Base-by-base conservation (phyloP, 225 moss, liverwort and hornwort genomes). In the Neckera pumila region DNA sequence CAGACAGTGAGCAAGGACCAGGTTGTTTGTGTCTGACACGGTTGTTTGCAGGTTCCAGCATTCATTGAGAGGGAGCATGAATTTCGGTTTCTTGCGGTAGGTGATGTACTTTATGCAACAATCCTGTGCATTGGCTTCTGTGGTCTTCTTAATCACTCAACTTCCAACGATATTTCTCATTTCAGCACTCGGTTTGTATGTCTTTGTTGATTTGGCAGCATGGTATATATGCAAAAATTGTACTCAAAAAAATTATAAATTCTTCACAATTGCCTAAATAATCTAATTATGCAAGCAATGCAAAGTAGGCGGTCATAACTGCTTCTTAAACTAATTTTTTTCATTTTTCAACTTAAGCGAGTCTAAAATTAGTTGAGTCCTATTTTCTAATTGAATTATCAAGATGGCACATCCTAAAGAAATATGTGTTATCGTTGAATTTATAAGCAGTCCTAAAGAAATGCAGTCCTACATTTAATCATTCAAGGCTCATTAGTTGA, bases 41-140 rank as follows among this genome's bases (percentile, higher is more conserved):
- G 51, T 72, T 87, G 78, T 45, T 80, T 94, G 92, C 93, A 98
- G 97, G 94, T 97, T 60, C 95, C 95, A 79, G 91, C 94, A 33
- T 98, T 98, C 80, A 96, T 98, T 77, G 95, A 93, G 89, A 95
- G 98, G 86, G 98, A 98, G 91, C 97, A 97, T 54, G 97, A 98
- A 84, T 98, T 98, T 88, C 96, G 98, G 54, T 97, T 96, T 87
- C 93, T 98, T 90, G 97, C 89, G 89, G 98, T 98, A 72, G 71
- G 94, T 87, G 79, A 85, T 83, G 83, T 75, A 59, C 45, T 84
- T 47, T 54, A 65, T 83, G 16, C 67, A 56, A 82, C 47, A 63
- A 57, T n/a, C 26, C 79, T 86, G 28, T 71, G 47, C 38, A 28
- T 58, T 58, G 38, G 18, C 28, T 58, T 79, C 28, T 79, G 38